These are phyloP conservation scores for Aquilaria agallochum DNA, from an alignment of 441 rosid genomes.

Conservation along the genomic window DNA sequence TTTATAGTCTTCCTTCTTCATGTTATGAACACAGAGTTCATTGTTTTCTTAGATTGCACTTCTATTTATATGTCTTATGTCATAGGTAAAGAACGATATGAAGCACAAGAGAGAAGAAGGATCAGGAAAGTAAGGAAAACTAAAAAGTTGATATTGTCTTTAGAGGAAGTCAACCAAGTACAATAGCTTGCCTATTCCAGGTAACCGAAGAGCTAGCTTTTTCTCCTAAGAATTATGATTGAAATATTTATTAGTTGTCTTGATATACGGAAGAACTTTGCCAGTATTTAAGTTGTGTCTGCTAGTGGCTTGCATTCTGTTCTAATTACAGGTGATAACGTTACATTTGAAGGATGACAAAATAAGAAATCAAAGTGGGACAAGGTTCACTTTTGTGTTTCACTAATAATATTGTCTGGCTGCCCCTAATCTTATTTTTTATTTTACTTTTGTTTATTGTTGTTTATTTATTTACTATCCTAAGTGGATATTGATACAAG, in stretches of 20 bases:
- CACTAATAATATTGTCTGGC: not conserved
- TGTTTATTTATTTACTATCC: constrained; percentile 9
- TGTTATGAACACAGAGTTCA: constrained; percentile 2
- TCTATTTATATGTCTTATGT: not conserved
- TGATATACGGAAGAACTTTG: constrained; percentile 19
- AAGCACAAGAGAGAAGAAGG: constrained; percentile 80
- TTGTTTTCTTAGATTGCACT: not conserved
- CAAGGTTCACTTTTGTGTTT: constrained; percentile 45
- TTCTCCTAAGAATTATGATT: constrained; percentile 1
- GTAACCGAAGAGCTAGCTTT: constrained; percentile 22
- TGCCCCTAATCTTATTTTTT: not conserved
- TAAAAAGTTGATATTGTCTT: constrained; percentile 77
- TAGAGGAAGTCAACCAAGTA: constrained; percentile 61
- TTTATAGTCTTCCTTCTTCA: not conserved
- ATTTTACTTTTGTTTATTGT: not conserved
- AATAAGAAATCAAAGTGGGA: constrained; percentile 99
- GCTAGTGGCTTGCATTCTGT: constrained; percentile 47
- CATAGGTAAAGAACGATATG: constrained; percentile 67
- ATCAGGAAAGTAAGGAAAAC: constrained; percentile 78
- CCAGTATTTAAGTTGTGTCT: constrained; percentile 37
- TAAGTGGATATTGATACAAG: constrained; percentile 80
- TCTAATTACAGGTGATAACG: constrained; percentile 38
- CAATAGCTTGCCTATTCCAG: constrained; percentile 60
- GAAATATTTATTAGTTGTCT: constrained; percentile 2
- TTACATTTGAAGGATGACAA: constrained; percentile 66